phyloP scores from a whole-genome alignment of 768 basidiomycete species.

The Gloeostereum incarnatum region DNA sequence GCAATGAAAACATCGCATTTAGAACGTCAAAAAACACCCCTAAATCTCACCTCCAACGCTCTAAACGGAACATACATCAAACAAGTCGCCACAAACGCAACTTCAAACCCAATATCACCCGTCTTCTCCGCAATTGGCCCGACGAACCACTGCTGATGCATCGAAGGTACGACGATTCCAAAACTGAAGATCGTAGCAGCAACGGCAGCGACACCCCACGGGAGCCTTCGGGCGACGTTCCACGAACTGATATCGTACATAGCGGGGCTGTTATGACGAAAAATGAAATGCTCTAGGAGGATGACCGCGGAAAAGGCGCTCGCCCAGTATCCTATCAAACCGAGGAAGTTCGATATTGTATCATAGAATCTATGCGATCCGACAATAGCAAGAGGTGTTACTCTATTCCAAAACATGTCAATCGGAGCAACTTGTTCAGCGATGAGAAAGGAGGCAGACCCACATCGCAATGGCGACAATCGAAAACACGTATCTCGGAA shows the following conservation, averaged over 20 bases:
- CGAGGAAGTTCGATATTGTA: slow-evolving; percentile 43
- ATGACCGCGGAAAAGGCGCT: slow-evolving; percentile 37
- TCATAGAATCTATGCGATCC: slow-evolving; percentile 42
- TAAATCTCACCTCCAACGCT: slow-evolving; percentile 17
- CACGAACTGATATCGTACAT: slow-evolving; percentile 18
- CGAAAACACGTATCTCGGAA: slow-evolving; percentile 34
- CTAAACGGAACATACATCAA: slow-evolving; percentile 21
- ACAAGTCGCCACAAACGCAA: slow-evolving; percentile 23
- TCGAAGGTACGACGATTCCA: slow-evolving; percentile 32
- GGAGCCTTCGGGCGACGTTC: slow-evolving; percentile 16
- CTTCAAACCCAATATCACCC: slow-evolving; percentile 40
- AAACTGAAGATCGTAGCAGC: slow-evolving; percentile 27
- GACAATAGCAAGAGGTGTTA: slow-evolving; percentile 40
- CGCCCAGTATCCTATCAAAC: slow-evolving; percentile 48
- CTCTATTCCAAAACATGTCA: slow-evolving; percentile 17
- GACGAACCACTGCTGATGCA: slow-evolving; percentile 44
- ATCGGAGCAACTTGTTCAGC: not conserved
- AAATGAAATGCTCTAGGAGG: slow-evolving; percentile 40
- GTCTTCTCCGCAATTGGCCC: slow-evolving; percentile 35
- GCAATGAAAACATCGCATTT: no score
- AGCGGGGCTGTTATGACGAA: slow-evolving; percentile 24
- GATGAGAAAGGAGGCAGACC: slow-evolving; percentile 11
- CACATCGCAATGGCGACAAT: slow-evolving; percentile 39
- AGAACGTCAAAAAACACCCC: no score
- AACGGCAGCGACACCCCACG: slow-evolving; percentile 29